These are phyloP conservation scores for Coniella vitis DNA, from an alignment of 2,329 filamentous ascomycete genomes.

Conservation along the genomic window DNA sequence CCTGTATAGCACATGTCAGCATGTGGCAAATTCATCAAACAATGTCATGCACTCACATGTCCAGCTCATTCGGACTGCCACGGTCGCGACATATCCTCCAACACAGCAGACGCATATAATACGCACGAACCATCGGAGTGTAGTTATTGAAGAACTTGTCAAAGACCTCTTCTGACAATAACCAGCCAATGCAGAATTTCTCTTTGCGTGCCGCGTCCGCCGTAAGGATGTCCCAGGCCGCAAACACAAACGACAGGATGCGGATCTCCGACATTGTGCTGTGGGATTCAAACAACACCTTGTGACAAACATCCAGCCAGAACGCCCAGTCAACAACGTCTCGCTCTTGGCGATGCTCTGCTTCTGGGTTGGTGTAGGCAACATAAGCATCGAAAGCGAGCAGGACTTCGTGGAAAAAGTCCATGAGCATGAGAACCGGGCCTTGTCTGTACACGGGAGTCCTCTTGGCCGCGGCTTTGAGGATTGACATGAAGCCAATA, in stretches of 20 bases:
- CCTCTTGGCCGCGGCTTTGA: conserved; percentile 67
- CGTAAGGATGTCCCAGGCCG: conserved; percentile 68
- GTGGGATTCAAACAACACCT: conserved; percentile 67
- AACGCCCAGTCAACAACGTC: conserved; percentile 70
- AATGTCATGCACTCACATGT: conserved; percentile 52
- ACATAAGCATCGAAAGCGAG: conserved; percentile 50
- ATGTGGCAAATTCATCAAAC: background rate
- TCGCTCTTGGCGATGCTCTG: background rate
- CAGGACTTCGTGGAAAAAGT: conserved; percentile 79
- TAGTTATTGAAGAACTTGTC: conserved; percentile 83
- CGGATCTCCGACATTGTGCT: conserved; percentile 89
- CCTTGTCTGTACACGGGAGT: conserved; percentile 77
- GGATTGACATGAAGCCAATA: conserved; percentile 63
- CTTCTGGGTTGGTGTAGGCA: conserved; percentile 23
- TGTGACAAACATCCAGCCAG: conserved; percentile 74
- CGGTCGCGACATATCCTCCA: conserved; percentile 80
- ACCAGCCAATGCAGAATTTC: conserved; percentile 64
- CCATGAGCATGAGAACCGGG: conserved; percentile 83
- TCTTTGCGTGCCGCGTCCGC: conserved; percentile 61
- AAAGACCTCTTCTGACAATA: conserved; percentile 70
- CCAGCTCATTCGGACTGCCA: conserved; percentile 56
- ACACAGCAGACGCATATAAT: conserved; percentile 84
- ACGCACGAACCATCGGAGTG: conserved; percentile 92
- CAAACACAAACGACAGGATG: conserved; percentile 73
- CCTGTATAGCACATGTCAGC: conserved; percentile 34